Conservation (phyloP, 2,329 filamentous ascomycete genomes). For the Magnaporthiopsis incrustans region DNA sequence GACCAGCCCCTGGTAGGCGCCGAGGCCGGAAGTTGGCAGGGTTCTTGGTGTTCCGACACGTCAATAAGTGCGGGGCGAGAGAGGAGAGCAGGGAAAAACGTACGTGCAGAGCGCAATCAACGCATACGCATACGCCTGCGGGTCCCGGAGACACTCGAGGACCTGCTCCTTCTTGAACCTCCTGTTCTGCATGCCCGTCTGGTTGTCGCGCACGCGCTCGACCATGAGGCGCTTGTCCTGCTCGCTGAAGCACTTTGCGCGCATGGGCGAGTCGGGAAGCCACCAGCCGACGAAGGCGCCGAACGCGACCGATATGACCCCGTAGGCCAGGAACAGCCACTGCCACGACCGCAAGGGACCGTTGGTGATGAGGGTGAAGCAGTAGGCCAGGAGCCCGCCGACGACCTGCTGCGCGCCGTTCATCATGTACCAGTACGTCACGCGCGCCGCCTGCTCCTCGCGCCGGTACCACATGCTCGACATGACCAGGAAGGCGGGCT, state of each 20-base stretch:
- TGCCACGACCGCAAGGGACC: conserved; percentile 58
- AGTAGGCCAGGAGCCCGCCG: conserved; percentile 62
- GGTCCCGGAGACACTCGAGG: conserved; percentile 49
- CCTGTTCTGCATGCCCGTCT: conserved; percentile 53
- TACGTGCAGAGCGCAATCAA: conserved; percentile 58
- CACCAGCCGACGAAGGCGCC: conserved; percentile 56
- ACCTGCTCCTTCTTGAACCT: conserved; percentile 38
- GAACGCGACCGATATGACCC: conserved; percentile 53
- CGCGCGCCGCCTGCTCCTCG: conserved; percentile 57
- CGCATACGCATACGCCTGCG: conserved; percentile 58
- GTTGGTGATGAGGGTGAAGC: conserved; percentile 43
- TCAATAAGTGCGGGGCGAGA: not conserved
- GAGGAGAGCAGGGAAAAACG: not conserved
- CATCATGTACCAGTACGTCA: conserved; percentile 74
- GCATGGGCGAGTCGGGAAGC: conserved; percentile 65
- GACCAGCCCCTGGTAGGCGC: conserved; percentile 67
- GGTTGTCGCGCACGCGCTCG: conserved; percentile 51
- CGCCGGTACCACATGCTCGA: conserved; percentile 65
- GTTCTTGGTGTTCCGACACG: conserved; percentile 29
- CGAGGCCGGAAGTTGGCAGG: conserved; percentile 63
- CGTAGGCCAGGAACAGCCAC: conserved; percentile 59
- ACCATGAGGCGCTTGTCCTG: conserved; percentile 57
- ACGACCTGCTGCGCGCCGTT: conserved; percentile 67
- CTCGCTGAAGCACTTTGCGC: conserved; percentile 60
- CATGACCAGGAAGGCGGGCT: conserved; percentile 60